phyloP scores from a whole-genome alignment of 768 basidiomycete genomes.

The Leccinum variicolor region DNA sequence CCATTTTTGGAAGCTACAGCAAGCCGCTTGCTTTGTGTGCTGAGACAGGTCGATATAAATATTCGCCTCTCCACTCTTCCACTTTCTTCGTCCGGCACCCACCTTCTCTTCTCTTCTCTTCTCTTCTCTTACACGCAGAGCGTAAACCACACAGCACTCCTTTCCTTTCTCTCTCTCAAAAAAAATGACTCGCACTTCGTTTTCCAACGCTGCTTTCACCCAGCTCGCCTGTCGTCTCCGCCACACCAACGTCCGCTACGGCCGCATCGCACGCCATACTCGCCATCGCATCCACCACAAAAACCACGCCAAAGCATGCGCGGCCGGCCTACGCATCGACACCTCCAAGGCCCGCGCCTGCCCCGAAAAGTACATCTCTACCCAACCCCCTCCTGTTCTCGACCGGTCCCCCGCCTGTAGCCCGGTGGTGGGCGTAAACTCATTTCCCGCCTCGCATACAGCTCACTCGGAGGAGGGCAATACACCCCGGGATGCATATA shows the following conservation, averaged over 20 bases:
- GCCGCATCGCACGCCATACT: constrained; percentile 35
- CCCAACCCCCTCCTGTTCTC: constrained; percentile 7
- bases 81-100: constrained; percentile 7
- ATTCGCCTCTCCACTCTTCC: not conserved
- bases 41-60: constrained; percentile 23
- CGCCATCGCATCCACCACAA: constrained; percentile 39
- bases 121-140: constrained; percentile 3
- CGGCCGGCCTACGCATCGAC: constrained; percentile 47
- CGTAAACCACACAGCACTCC: constrained; percentile 17
- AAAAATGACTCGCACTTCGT: constrained; percentile 24
- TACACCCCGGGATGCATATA: constrained; percentile 7
- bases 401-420: constrained; percentile 34
- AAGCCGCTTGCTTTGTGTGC: constrained; percentile 14
- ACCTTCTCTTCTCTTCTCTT: not conserved
- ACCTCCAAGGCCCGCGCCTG: constrained; percentile 39
- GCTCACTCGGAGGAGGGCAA: not conserved
- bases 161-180: not conserved
- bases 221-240: constrained; percentile 43
- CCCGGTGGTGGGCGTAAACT: constrained; percentile 16
- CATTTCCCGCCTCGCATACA: not conserved
- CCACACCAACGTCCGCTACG: constrained; percentile 42
- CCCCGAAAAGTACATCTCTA: constrained; percentile 38
- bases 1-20: not conserved
- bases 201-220: constrained; percentile 28
- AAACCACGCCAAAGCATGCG: constrained; percentile 46